phyloP scores from a whole-genome alignment of 225 moss, liverwort and hornwort genomes.

The Antitrichia curtipendula region DNA sequence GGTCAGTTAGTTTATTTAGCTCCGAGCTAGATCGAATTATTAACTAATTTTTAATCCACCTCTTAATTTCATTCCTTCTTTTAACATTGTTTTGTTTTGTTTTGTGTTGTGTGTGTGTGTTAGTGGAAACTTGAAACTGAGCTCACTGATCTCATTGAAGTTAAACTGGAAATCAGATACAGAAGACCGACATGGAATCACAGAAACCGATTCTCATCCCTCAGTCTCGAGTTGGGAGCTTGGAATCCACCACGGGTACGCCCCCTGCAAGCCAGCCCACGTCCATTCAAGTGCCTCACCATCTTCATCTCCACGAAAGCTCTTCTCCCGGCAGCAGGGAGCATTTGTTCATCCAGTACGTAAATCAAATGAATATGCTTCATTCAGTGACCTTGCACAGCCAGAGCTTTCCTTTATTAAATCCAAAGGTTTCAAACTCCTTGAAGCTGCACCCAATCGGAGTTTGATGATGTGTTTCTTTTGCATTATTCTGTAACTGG shows the following conservation, averaged over 20 bases:
- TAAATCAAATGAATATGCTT: background rate
- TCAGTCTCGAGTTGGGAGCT: background rate
- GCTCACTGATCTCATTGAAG: background rate
- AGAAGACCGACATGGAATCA: slow-evolving; percentile 33
- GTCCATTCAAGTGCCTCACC: slow-evolving; percentile 38
- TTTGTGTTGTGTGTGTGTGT: no score
- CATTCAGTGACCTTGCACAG: background rate
- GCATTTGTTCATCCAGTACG: slow-evolving; percentile 22
- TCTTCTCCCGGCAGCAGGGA: slow-evolving; percentile 27
- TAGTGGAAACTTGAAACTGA: background rate
- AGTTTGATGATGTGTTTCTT: background rate
- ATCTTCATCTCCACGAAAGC: background rate
- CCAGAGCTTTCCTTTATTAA: background rate
- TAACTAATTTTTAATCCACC: no score
- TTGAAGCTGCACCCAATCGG: background rate
- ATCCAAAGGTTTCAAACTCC: background rate
- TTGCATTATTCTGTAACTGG: background rate
- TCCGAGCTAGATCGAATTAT: background rate
- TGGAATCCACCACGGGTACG: background rate
- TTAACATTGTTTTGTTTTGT: accelerated
- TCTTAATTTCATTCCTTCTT: background rate
- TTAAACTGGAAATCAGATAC: background rate
- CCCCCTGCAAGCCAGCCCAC: slow-evolving; percentile 11
- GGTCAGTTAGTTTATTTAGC: background rate
- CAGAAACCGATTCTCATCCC: slow-evolving; percentile 15